A percentile compares a stretch with the other conserved stretches of the same genome.
phyloP scores from a whole-genome alignment of 257 asterid genomes.

The Jacaranda copaia region DNA sequence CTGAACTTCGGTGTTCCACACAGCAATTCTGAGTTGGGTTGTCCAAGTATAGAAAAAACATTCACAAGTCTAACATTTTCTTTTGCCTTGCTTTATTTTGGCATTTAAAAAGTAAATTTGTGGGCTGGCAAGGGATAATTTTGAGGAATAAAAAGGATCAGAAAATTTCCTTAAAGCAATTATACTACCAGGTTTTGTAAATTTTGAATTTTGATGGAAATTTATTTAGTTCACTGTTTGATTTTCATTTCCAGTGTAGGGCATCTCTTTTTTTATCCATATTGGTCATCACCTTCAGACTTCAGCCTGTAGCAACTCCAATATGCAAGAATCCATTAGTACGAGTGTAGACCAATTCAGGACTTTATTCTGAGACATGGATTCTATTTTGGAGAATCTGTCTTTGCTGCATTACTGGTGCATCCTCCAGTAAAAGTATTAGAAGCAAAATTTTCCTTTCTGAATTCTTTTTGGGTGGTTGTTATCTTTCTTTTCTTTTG shows the following conservation, averaged over 20 bases:
- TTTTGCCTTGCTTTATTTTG: conserved; percentile 2
- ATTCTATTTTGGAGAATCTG: background rate
- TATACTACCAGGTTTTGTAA: conserved; percentile 26
- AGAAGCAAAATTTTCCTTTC: background rate
- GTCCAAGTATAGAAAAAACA: conserved; percentile 7
- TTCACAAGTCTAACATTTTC: background rate
- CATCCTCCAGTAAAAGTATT: background rate
- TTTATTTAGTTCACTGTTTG: conserved; percentile 29
- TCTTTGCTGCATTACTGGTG: background rate
- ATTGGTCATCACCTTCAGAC: too few relatives aligned
- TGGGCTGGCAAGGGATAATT: background rate
- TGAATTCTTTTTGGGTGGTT: background rate
- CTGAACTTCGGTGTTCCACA: conserved; percentile 40
- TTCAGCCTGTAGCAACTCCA: background rate
- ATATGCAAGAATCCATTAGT: background rate
- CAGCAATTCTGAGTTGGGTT: conserved; percentile 28
- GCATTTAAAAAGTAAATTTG: background rate
- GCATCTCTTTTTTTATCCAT: background rate
- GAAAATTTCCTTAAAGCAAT: background rate
- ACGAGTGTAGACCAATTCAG: background rate
- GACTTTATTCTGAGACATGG: background rate
- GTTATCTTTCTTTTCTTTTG: background rate
- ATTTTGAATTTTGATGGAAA: conserved; percentile 25
- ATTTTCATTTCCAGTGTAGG: conserved; percentile 16
- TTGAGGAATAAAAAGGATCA: conserved; percentile 15